Evolutionary conservation across 2,329 filamentous ascomycete species (phyloP).

Genomic region (Trichoderma sp.): DNA sequence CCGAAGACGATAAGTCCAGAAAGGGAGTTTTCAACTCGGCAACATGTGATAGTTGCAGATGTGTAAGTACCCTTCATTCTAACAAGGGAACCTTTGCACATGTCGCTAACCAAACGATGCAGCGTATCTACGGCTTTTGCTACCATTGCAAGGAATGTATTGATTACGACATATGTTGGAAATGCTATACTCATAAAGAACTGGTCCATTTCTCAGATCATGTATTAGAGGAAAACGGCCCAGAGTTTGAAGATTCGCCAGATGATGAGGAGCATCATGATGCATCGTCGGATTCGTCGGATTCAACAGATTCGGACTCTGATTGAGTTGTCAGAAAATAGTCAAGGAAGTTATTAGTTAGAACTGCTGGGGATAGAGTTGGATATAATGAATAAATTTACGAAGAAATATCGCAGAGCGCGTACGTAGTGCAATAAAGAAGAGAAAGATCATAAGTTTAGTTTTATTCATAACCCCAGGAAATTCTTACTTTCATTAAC

Average conservation of each 20-base stretch:
- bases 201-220: conserved; percentile 14
- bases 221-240: conserved; percentile 9
- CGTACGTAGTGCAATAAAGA: not conserved
- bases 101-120: not conserved
- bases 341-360: not conserved
- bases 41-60: conserved; percentile 23
- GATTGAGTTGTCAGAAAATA: not conserved
- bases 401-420: not conserved
- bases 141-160: conserved; percentile 17
- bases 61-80: conserved; percentile 8
- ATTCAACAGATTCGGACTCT: conserved; percentile 24
- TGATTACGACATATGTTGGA: conserved; percentile 24
- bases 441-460: not conserved
- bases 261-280: conserved; percentile 15
- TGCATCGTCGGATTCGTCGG: conserved; percentile 20
- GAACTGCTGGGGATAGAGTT: not conserved
- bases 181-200: conserved; percentile 13
- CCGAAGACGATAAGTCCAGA: conserved; percentile 17
- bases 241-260: conserved; percentile 16
- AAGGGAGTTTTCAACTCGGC: not conserved
- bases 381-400: not conserved
- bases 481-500: not conserved
- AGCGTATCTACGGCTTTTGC: conserved; percentile 21
- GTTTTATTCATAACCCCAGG: rapidly evolving
- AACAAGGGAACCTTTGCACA: not conserved